Evolutionary conservation across 257 asterid genomes (phyloP).

Genomic region (Paraleonurus japonicus): DNA sequence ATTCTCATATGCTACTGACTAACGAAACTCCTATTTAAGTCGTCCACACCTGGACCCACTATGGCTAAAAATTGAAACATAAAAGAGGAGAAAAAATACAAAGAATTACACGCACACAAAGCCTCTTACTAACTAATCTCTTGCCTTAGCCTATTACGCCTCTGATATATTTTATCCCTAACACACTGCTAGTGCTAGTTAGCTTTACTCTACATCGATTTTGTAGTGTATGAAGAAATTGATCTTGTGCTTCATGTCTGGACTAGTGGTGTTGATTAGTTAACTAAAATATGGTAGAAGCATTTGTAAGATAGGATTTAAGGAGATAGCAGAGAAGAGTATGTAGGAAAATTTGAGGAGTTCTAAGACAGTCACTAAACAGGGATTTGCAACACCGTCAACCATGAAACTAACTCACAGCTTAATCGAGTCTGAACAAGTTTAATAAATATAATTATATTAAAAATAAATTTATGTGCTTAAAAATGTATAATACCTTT

Average conservation of each 20-base stretch:
- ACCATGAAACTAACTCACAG: neutral
- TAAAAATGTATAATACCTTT: neutral
- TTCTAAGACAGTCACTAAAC: neutral
- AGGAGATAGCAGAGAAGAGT: neutral
- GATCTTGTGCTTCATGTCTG: neutral
- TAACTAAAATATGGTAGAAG: neutral
- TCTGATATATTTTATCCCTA: too few relatives aligned
- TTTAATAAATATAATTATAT: too few relatives aligned
- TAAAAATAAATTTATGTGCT: too few relatives aligned
- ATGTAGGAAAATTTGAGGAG: neutral
- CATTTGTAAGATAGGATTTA: too few relatives aligned
- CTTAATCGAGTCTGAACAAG: neutral
- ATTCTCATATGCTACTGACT: too few relatives aligned
- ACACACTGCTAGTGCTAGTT: neutral
- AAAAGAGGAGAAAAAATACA: too few relatives aligned
- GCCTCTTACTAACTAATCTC: too few relatives aligned
- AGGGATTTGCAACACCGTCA: neutral
- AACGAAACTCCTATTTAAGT: too few relatives aligned
- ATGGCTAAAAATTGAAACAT: too few relatives aligned
- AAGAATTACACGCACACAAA: too few relatives aligned
- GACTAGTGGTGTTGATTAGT: neutral
- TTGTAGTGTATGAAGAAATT: neutral
- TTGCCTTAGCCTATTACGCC: too few relatives aligned
- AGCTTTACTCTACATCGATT: neutral
- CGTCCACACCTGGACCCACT: too few relatives aligned